phyloP scores from a whole-genome alignment of 768 basidiomycete species.

The Russula emetica region DNA sequence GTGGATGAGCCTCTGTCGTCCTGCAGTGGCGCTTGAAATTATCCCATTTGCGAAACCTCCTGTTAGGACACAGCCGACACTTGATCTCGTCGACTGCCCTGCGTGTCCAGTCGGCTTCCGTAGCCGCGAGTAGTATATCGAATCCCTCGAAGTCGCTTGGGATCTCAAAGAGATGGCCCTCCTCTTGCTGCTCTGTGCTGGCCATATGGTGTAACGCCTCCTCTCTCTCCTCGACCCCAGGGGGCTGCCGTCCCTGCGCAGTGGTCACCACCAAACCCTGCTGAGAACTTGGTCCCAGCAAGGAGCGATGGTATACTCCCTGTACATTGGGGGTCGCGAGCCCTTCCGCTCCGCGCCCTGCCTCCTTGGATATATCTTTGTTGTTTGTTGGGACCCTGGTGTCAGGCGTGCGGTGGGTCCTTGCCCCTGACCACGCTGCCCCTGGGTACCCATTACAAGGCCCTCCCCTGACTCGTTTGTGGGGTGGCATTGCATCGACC shows the following conservation, averaged over 20 bases:
- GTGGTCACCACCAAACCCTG: not conserved
- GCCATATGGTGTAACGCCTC: not conserved
- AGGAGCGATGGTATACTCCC: constrained; percentile 1
- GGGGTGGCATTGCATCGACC: no score
- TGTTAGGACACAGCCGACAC: not conserved
- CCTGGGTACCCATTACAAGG: no score
- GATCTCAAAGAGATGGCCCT: not conserved
- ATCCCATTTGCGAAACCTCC: not conserved
- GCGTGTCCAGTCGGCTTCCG: not conserved
- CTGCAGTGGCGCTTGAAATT: constrained; percentile 5
- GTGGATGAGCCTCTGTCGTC: not conserved
- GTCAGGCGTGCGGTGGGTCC: not conserved
- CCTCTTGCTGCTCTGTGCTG: not conserved
- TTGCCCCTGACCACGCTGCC: not conserved
- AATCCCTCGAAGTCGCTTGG: not conserved
- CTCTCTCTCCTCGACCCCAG: constrained; percentile 7
- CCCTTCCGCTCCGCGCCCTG: constrained; percentile 7
- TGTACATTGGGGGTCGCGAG: constrained; percentile 2
- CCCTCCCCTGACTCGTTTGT: no score
- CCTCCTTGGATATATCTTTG: not conserved
- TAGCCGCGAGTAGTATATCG: not conserved
- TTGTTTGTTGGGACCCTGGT: not conserved
- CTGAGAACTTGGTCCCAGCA: constrained; percentile 4
- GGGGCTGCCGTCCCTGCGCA: not conserved
- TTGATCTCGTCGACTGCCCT: not conserved